Evolutionary conservation across 1,284 basidiomycete genomes (phyloP).

Genomic region (Microbotryum saponariae): DNA sequence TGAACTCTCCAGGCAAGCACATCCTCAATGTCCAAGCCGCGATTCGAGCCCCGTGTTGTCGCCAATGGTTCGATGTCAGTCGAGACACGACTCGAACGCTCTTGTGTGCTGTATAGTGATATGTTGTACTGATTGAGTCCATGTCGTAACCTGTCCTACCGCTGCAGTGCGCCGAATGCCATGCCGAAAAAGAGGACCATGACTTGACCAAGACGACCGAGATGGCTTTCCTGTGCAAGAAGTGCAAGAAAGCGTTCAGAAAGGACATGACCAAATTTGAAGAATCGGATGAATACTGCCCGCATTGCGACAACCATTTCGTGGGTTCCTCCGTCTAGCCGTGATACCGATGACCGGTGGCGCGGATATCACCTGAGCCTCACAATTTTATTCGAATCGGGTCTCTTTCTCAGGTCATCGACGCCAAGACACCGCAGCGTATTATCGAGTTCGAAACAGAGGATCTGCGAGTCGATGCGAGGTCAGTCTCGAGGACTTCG

Average conservation of each 20-base stretch:
- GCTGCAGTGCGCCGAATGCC: slow-evolving; percentile 74
- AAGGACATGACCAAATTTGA: slow-evolving; percentile 89
- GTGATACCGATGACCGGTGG: not conserved
- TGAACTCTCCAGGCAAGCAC: slow-evolving; percentile 56
- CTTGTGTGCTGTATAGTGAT: not conserved
- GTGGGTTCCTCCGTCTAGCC: slow-evolving; percentile 48
- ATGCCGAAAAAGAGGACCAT: slow-evolving; percentile 75
- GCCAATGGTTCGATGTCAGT: slow-evolving; percentile 76
- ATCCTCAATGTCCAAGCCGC: slow-evolving; percentile 87
- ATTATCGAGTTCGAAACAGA: slow-evolving; percentile 80
- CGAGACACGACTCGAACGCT: not conserved
- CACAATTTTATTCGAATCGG: not conserved
- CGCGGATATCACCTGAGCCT: not conserved
- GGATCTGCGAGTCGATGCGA: slow-evolving; percentile 74
- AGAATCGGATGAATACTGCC: slow-evolving; percentile 95
- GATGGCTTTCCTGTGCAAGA: slow-evolving; percentile 94
- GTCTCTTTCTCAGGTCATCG: slow-evolving; percentile 59
- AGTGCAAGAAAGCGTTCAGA: slow-evolving; percentile 93
- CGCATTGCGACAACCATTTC: slow-evolving; percentile 96
- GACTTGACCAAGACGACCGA: slow-evolving; percentile 66
- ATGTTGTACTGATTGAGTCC: slow-evolving; percentile 3
- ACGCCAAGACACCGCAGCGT: slow-evolving; percentile 84
- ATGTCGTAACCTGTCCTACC: too few relatives aligned
- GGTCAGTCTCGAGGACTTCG: slow-evolving; percentile 49
- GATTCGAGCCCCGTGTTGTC: slow-evolving; percentile 88